These are phyloP conservation scores for Rhizopus sp. DNA, from an alignment of 371 early-diverging fungal species.

Conservation along the genomic window DNA sequence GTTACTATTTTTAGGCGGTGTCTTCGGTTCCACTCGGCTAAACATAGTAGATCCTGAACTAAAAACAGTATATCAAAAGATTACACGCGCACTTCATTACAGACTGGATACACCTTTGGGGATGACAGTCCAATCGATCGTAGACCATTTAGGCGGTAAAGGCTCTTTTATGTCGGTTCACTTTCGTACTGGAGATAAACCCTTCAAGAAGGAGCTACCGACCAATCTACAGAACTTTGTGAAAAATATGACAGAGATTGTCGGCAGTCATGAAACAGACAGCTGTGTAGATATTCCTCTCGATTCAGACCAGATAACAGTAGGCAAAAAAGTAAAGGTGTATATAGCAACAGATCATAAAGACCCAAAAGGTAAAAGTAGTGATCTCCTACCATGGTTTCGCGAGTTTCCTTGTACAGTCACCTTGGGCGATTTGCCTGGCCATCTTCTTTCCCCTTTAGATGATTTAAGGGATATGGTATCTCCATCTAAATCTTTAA, in stretches of 20 bases:
- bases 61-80: constrained; percentile 22
- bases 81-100: constrained; percentile 31
- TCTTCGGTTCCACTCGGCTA: constrained; percentile 46
- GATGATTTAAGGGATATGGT: constrained; percentile 26
- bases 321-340: neutral
- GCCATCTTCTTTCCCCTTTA: constrained; percentile 28
- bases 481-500: constrained; percentile 33
- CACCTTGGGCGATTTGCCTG: constrained; percentile 34
- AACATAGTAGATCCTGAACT: constrained; percentile 24
- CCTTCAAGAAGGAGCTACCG: constrained; percentile 25
- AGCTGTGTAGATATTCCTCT: neutral
- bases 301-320: neutral
- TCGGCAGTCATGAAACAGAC: neutral
- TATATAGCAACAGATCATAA: constrained; percentile 49
- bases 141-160: constrained; percentile 34
- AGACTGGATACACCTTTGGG: constrained; percentile 37
- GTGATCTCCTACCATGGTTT: constrained; percentile 35
- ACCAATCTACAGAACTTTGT: constrained; percentile 24
- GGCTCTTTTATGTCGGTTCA: constrained; percentile 37
- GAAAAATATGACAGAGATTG: constrained; percentile 21
- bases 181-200: constrained; percentile 42
- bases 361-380: constrained; percentile 26
- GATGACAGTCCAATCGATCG: constrained; percentile 33
- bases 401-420: constrained; percentile 40
- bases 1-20: constrained; percentile 39